Evolutionary conservation across 768 basidiomycete species (phyloP).

Genomic region (Lactarius hengduanensis): DNA sequence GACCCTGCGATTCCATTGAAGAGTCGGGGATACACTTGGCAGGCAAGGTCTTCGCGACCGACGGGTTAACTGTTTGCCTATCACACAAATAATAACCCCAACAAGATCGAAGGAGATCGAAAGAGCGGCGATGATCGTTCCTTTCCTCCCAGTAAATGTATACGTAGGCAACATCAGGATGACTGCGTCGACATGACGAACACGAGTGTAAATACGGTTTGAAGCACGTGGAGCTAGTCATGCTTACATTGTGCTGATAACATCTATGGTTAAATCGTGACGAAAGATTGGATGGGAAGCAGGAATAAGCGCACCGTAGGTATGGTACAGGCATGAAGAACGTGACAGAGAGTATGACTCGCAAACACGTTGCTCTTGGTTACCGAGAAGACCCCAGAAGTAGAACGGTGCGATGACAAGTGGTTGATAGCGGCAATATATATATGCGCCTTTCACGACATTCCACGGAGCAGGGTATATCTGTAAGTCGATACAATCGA

Average conservation of each 20-base stretch:
- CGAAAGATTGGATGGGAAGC: background rate
- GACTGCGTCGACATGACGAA: conserved; percentile 1
- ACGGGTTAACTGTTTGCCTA: conserved; percentile 8
- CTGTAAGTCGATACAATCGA: background rate
- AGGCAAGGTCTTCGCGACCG: background rate
- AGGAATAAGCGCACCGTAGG: conserved; percentile 14
- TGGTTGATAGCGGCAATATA: conserved; percentile 24
- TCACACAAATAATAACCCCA: conserved; percentile 10
- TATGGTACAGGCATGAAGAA: conserved; percentile 15
- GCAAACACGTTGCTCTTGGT: conserved; percentile 12
- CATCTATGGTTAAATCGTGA: conserved; percentile 9
- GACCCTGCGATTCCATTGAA: conserved; percentile 12
- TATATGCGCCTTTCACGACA: conserved; percentile 16
- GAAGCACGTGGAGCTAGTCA: background rate
- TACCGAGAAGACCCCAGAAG: conserved; percentile 15
- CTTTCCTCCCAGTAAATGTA: conserved; percentile 19
- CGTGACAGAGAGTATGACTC: background rate
- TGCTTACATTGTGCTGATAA: conserved; percentile 23
- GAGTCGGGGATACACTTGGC: background rate
- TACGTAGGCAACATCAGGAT: conserved; percentile 27
- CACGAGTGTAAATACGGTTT: background rate
- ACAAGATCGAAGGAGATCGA: conserved; percentile 5
- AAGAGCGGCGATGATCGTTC: conserved; percentile 9
- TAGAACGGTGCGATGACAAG: conserved; percentile 14
- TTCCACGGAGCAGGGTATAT: conserved; percentile 24